A percentile compares a stretch with the other conserved stretches of the same genome.
These are phyloP conservation scores for Rhizophagus clarus DNA, from an alignment of 192 early-diverging fungal species.

Conservation along the genomic window DNA sequence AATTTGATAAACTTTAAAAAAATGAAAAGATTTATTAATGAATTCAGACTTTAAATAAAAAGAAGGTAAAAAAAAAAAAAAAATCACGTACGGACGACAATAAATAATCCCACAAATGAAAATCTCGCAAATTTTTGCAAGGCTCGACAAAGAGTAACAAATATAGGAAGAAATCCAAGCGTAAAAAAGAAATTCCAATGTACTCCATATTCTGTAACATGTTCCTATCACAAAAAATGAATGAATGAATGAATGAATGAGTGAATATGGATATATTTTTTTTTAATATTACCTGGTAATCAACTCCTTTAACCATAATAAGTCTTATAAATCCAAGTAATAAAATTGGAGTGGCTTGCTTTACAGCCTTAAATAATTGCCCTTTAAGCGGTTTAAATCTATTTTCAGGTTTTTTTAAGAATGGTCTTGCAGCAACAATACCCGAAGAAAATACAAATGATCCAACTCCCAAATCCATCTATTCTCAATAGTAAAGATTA, in stretches of 20 bases:
- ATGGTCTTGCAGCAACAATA: slow-evolving; percentile 71
- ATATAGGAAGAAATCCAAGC: slow-evolving; percentile 80
- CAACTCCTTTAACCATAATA: slow-evolving; percentile 72
- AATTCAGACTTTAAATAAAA: background rate
- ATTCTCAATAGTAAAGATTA: background rate
- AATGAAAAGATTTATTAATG: background rate
- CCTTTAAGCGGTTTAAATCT: slow-evolving; percentile 35
- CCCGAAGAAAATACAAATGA: slow-evolving; percentile 93
- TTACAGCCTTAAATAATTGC: slow-evolving; percentile 45
- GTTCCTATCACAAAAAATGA: slow-evolving; percentile 54
- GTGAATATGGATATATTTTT: too few species aligned
- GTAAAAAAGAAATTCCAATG: slow-evolving; percentile 99
- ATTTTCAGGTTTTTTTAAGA: slow-evolving; percentile 44
- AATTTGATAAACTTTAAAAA: slow-evolving; percentile 60
- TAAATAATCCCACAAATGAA: slow-evolving; percentile 50
- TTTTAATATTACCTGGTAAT: slow-evolving; percentile 76
- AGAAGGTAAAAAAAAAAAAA: background rate
- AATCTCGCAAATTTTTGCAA: slow-evolving; percentile 59
- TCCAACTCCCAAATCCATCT: slow-evolving; percentile 97
- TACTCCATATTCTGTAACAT: slow-evolving; percentile 92
- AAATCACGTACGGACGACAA: slow-evolving; percentile 42
- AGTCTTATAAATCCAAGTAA: slow-evolving; percentile 74
- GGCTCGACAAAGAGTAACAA: slow-evolving; percentile 65
- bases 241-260: too few species aligned
- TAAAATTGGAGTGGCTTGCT: slow-evolving; percentile 67